These are phyloP conservation scores for Arxiozyma telluris DNA, from an alignment of 1,139 yeast genomes.

Conservation along the genomic window DNA sequence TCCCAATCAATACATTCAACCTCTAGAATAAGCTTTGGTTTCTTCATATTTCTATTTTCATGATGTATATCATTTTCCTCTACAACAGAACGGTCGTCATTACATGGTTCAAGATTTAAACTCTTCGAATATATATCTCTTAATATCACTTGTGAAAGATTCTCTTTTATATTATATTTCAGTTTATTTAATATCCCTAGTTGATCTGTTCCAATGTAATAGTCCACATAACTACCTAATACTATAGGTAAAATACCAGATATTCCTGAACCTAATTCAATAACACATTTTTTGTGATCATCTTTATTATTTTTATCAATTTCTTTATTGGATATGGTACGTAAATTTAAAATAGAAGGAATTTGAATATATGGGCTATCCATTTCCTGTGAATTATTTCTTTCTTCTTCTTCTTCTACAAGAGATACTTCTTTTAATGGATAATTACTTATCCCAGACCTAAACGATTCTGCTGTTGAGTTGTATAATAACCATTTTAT, in stretches of 20 bases:
- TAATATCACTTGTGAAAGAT: conserved; percentile 17
- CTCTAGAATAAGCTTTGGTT: conserved; percentile 15
- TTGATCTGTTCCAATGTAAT: conserved; percentile 28
- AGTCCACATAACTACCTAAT: conserved; percentile 24
- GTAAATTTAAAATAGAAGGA: conserved; percentile 1
- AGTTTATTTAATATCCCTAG: conserved; percentile 23
- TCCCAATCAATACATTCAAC: conserved; percentile 28
- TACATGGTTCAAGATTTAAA: neutral
- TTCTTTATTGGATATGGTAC: neutral
- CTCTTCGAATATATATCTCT: conserved; percentile 5
- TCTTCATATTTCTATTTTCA: neutral
- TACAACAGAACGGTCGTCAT: neutral
- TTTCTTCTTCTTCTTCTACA: conserved; percentile 3
- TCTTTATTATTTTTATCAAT: neutral
- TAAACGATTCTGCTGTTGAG: conserved; percentile 13
- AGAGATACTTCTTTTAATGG: neutral
- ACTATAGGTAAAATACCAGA: conserved; percentile 24
- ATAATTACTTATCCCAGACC: conserved; percentile 10
- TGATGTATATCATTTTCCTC: neutral
- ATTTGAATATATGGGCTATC: conserved; percentile 6
- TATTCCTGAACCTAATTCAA: conserved; percentile 29
- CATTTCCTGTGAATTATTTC: conserved; percentile 1
- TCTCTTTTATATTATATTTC: conserved; percentile 21
- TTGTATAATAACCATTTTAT: conserved; percentile 26
- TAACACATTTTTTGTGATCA: conserved; percentile 9